Conservation (phyloP, 768 basidiomycete species). For the Termitomyces sp. region DNA sequence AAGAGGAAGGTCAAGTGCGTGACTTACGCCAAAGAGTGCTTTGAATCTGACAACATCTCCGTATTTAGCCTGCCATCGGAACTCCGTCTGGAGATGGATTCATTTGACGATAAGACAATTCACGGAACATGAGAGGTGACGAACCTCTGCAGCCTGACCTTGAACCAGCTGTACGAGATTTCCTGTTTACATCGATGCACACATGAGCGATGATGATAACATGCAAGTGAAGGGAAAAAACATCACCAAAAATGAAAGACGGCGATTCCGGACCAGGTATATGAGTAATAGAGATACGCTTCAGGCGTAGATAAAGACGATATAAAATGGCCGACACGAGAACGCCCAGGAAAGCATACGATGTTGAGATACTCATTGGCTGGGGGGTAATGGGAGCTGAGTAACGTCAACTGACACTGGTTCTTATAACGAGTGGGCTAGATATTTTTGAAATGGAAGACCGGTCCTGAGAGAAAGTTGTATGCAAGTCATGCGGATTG, state of each 20-base stretch:
- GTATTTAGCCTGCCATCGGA: conserved; percentile 39
- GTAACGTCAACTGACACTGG: not conserved
- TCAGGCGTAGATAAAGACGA: conserved; percentile 23
- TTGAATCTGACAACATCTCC: conserved; percentile 36
- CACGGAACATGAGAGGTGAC: not conserved
- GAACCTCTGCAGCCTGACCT: conserved; percentile 29
- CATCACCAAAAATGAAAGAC: conserved; percentile 34
- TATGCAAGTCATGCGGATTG: not conserved
- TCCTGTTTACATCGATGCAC: conserved; percentile 8
- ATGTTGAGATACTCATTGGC: conserved; percentile 9
- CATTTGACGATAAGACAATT: not conserved
- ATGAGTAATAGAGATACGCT: conserved; percentile 28
- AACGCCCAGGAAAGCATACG: conserved; percentile 2
- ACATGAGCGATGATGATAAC: not conserved
- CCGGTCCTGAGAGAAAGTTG: not conserved
- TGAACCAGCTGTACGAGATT: conserved; percentile 26
- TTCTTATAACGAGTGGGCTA: not conserved
- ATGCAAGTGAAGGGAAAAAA: not conserved
- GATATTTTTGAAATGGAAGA: not conserved
- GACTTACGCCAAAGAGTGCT: conserved; percentile 31
- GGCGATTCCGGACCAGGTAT: conserved; percentile 30
- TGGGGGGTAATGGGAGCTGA: not conserved
- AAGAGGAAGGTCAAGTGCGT: not conserved
- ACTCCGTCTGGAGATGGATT: conserved; percentile 26
- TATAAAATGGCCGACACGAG: conserved; percentile 15